A percentile compares a stretch with the other conserved stretches of the same genome.
Conservation (phyloP, 306 rosid genomes). For the Spatholobus suberectus region DNA sequence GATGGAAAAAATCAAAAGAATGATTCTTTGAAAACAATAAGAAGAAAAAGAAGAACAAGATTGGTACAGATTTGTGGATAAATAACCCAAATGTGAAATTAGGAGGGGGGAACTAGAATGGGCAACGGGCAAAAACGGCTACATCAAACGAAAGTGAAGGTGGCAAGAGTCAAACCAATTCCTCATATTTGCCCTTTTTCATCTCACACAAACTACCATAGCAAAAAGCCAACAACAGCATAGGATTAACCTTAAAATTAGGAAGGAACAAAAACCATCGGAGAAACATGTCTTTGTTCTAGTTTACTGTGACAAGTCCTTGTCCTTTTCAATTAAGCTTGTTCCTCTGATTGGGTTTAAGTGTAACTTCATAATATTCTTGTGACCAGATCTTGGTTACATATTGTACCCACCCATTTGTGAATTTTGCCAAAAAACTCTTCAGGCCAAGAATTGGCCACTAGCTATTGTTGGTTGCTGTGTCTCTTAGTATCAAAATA, state of each 20-base stretch:
- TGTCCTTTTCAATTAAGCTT: constrained; percentile 42
- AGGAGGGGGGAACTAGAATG: constrained; percentile 8
- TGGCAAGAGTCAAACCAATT: neutral
- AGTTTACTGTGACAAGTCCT: constrained; percentile 48
- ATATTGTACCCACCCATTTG: constrained; percentile 44
- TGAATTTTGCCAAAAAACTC: constrained; percentile 46
- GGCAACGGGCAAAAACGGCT: constrained; percentile 38
- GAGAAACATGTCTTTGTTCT: constrained; percentile 31
- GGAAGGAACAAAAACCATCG: constrained; percentile 33
- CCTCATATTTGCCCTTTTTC: neutral
- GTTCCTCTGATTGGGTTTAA: constrained; percentile 47
- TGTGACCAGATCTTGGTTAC: constrained; percentile 39
- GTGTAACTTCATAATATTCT: constrained; percentile 40
- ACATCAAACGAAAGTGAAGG: constrained; percentile 14
- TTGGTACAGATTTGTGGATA: neutral
- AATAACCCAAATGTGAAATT: neutral
- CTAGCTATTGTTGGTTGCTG: constrained; percentile 60
- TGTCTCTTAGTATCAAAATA: constrained; percentile 38
- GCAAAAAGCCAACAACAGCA: neutral
- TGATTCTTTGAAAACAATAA: neutral
- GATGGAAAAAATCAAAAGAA: neutral
- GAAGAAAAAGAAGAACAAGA: neutral
- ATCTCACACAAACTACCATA: neutral
- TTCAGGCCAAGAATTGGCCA: constrained; percentile 55
- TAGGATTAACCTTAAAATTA: constrained; percentile 25